Conservation (phyloP, 768 basidiomycete genomes). For the Auricularia sp. region DNA sequence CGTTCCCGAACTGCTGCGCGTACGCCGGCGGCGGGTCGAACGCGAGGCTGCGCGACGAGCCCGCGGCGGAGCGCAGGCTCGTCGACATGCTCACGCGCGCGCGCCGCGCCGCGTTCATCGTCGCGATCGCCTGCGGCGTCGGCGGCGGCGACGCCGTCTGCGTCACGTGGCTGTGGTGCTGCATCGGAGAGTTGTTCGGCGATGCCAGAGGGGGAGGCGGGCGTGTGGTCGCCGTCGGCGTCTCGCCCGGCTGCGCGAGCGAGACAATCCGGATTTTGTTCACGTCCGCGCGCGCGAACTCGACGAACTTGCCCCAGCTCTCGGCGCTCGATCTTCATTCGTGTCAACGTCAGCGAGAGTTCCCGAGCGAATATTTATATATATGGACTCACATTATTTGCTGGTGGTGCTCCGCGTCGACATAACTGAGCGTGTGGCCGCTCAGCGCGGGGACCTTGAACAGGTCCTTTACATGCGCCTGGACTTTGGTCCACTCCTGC, state of each 20-base stretch:
- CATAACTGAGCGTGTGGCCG: neutral
- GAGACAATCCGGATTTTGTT: neutral
- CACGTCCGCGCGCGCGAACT: conserved; percentile 1
- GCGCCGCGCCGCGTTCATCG: neutral
- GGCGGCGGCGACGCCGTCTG: neutral
- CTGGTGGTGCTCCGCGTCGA: neutral
- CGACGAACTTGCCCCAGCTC: neutral
- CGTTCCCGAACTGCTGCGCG: neutral
- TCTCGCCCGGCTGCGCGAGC: conserved; percentile 1
- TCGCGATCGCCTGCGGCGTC: neutral
- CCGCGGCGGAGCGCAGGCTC: neutral
- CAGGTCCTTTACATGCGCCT: neutral
- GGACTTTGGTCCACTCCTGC: neutral
- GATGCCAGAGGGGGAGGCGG: neutral
- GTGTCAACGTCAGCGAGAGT: neutral
- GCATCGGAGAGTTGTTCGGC: neutral
- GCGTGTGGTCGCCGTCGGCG: neutral
- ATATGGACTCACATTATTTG: neutral
- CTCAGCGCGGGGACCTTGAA: conserved; percentile 1
- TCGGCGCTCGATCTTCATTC: neutral
- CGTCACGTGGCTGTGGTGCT: neutral
- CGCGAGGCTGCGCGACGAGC: neutral
- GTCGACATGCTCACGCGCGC: neutral
- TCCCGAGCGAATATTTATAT: neutral
- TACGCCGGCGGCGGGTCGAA: conserved; percentile 1